Percentiles rank a stretch among this genome's conserved stretches.
Evolutionary conservation across 306 rosid genomes (phyloP).

Genomic region (Arachis hypogaea): DNA sequence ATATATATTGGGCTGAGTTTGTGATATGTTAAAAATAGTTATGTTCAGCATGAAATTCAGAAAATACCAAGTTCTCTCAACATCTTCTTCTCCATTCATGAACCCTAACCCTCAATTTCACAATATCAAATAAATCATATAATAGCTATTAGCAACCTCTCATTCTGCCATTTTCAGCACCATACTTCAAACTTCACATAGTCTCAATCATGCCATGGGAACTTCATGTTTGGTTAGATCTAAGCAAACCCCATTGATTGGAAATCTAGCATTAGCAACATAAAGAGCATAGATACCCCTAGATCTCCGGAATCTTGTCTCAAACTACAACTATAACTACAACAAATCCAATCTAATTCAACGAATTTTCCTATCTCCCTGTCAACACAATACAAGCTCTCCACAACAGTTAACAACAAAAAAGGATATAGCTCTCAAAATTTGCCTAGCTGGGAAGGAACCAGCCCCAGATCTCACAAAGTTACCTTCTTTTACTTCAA

Average conservation of each 20-base stretch:
- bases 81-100: too few relatives aligned
- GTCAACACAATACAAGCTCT: conserved; percentile 13
- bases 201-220: conserved; percentile 1
- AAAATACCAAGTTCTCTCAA: too few relatives aligned
- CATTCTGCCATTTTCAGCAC: background rate
- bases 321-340: conserved; percentile 24
- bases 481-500: conserved; percentile 37
- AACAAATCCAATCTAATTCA: conserved; percentile 18
- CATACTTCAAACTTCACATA: conserved; percentile 1
- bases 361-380: conserved; percentile 5
- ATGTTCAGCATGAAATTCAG: too few relatives aligned
- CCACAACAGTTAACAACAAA: conserved; percentile 1
- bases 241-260: conserved; percentile 5
- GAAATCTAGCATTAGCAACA: conserved; percentile 21
- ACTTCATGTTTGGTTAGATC: conserved; percentile 39
- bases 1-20: too few relatives aligned
- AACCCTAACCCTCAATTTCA: too few relatives aligned
- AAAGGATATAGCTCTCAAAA: conserved; percentile 25
- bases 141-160: conserved; percentile 16
- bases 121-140: background rate
- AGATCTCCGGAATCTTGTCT: conserved; percentile 32
- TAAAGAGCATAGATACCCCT: conserved; percentile 11
- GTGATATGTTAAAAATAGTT: too few relatives aligned
- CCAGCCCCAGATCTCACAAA: conserved; percentile 43
- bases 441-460: background rate